Percentiles rank a stretch among this genome's conserved stretches.
phyloP scores from a whole-genome alignment of 1,284 basidiomycete species.

The Irpex sp. region DNA sequence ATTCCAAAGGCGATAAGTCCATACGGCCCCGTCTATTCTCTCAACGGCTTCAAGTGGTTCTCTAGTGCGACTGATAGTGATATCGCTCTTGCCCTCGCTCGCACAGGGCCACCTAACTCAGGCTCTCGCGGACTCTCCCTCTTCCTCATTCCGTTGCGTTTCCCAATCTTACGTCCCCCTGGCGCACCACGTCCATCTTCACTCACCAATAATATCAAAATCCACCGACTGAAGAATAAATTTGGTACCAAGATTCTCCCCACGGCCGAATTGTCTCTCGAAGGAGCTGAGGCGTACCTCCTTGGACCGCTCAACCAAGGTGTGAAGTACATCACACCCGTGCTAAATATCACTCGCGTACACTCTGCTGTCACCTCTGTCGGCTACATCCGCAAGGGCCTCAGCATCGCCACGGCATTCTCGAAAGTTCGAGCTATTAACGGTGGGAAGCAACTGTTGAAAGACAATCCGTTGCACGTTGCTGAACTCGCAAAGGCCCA shows the following conservation, averaged over 20 bases:
- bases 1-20: conserved; percentile 26
- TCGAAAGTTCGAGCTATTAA: conserved; percentile 54
- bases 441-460: conserved; percentile 46
- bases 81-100: conserved; percentile 67
- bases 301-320: conserved; percentile 64
- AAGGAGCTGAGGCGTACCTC: conserved; percentile 60
- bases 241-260: conserved; percentile 75
- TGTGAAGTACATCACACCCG: conserved; percentile 64
- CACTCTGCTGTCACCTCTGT: conserved; percentile 62
- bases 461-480: conserved; percentile 57
- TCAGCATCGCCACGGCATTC: conserved; percentile 63
- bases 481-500: conserved; percentile 56
- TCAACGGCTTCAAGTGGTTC: conserved; percentile 83
- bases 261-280: conserved; percentile 73
- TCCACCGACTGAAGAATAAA: conserved; percentile 34
- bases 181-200: not conserved
- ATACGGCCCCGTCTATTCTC: conserved; percentile 50
- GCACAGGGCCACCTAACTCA: conserved; percentile 49
- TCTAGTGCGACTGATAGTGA: conserved; percentile 79
- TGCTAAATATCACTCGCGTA: conserved; percentile 75
- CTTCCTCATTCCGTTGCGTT: not conserved
- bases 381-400: conserved; percentile 57
- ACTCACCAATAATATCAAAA: not conserved
- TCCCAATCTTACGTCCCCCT: not conserved
- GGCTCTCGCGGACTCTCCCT: conserved; percentile 46